Evolutionary conservation across 345 rosid genomes (phyloP), one percentile per base, ranked within the genome.

Genomic region (Camelina neglecta): DNA sequence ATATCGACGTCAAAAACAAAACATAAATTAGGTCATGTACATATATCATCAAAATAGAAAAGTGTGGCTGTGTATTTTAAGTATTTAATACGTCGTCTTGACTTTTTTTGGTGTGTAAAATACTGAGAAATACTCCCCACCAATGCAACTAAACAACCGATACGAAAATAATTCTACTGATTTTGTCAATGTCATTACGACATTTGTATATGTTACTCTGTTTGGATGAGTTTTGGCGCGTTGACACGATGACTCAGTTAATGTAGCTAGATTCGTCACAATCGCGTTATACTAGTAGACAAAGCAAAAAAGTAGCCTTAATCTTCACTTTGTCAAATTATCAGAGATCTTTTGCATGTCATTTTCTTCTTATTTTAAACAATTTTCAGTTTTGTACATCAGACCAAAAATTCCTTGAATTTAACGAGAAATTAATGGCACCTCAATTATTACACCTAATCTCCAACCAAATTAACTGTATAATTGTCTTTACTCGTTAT

Each of bases 391-490:
- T 20, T 36, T 24, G n/a, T 11, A 11, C 21, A 15, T 54, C 42
- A 36, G n/a, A 7, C 58, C 24, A 7, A 38, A 13, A n/a, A 38
- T 67, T 67, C 8, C 38, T 35, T 1, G 38, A 8, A 35, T 35
- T 35, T 35, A 1, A 35, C 8, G 8, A 6, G 38, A 35, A 35
- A 6, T 35, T 35, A 6, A 35, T 35, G 38, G 2, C 38, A 35
- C 38, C 7, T 26, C 1, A 35, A 2, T 2, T 21, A 21, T 21
- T 21, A 26, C 5, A 44, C 65, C 44, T 54, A 62, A 61, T 77
- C 56, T 77, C 62, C 81, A 77, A 71, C 81, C 12, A 77, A 42
- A 50, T 72, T 71, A 71, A 71, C 72, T 71, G 67, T 64, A 48
- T 38, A 39, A 36, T 41, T 65, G 72, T 64, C 72, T 24, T 26